Base-by-base conservation (phyloP, 2,329 filamentous ascomycete species). In the Cercospora sesami region DNA sequence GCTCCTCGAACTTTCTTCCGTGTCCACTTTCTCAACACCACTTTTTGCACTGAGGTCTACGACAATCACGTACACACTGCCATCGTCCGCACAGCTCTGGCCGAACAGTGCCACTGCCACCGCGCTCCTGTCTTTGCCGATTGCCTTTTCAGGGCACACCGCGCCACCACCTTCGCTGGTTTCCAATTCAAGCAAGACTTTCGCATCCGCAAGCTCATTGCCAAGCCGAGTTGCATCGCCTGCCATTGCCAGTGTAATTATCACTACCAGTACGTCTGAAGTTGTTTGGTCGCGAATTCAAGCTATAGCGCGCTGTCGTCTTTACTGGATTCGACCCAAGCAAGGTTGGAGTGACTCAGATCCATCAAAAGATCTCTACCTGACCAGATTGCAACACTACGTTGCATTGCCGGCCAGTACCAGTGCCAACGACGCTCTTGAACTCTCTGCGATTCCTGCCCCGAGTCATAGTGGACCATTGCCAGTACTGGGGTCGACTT, bases 381-480 rank as follows among this genome's bases (percentile, higher is more conserved):
- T 36, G 5, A 12, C 30, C 30, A 31, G 10, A 31, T 5, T 7
- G 28, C 33, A 14, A 36, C 3, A 16, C 33, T 8, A 39, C 6
- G 0, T 39, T 1, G 36, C 36, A 0, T n/a, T 39, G 3, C 7
- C 36, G 16, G 16, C 5, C 36, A 1, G 0, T 1, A 1, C 3
- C 36, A 39, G 36, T 8, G 16, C 16, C 16, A n/a, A 3, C 16
- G 36, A 0, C 0, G 1, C 36, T 39, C 16, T n/a, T 39, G 36
- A 39, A 1, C 0, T 4, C 2, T n/a, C 7, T 16, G 14, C 14
- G 14, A n/a, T 0, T 39, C 14, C 2, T 2, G 2, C 3, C n/a
- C 8, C 4, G 36, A 39, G 16, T 16, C 36, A 1, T 39, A 39
- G 36, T 6, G 36, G 36, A n/a, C 36, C 36, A 39, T 39, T 6